These are phyloP conservation scores for Luffa acutangula DNA, from an alignment of 306 rosid genomes.

Conservation along the genomic window DNA sequence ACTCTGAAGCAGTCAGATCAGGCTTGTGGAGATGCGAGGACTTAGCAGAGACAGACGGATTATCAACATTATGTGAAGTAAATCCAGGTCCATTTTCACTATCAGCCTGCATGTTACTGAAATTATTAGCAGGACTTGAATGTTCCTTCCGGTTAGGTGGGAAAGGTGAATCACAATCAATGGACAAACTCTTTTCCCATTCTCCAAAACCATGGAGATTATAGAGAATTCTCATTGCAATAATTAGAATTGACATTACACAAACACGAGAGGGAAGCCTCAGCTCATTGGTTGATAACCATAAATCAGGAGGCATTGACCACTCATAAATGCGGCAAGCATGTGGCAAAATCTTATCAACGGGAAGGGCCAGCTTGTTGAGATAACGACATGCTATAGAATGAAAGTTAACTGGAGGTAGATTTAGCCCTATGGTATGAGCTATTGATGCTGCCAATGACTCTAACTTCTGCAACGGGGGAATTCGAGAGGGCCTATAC, in stretches of 20 bases:
- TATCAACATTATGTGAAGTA: slow-evolving; percentile 13
- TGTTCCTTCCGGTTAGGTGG: slow-evolving; percentile 8
- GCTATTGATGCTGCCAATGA: slow-evolving; percentile 59
- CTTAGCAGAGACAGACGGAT: slow-evolving; percentile 13
- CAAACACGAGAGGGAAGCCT: slow-evolving; percentile 73
- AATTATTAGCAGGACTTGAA: slow-evolving; percentile 4
- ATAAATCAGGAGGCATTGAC: slow-evolving; percentile 71
- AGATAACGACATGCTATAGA: slow-evolving; percentile 59
- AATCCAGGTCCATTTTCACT: slow-evolving; percentile 16
- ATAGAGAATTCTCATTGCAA: slow-evolving; percentile 63
- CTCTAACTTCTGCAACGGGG: slow-evolving; percentile 58
- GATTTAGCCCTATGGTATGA: slow-evolving; percentile 46
- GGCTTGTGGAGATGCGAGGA: slow-evolving; percentile 19
- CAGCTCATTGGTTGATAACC: slow-evolving; percentile 56
- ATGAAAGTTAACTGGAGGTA: slow-evolving; percentile 85
- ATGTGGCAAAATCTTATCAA: slow-evolving; percentile 47
- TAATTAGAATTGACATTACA: slow-evolving; percentile 71
- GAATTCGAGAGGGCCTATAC: slow-evolving; percentile 59
- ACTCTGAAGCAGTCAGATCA: slow-evolving; percentile 35
- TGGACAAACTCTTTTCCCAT: slow-evolving; percentile 72
- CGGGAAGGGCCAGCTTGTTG: slow-evolving; percentile 46
- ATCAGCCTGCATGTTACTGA: slow-evolving; percentile 9
- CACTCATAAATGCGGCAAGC: slow-evolving; percentile 64
- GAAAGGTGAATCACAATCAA: slow-evolving; percentile 16
- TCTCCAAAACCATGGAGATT: slow-evolving; percentile 71